These are phyloP conservation scores for Raffaelea deltoideospora DNA, from an alignment of 2,329 filamentous ascomycete genomes.

Conservation along the genomic window DNA sequence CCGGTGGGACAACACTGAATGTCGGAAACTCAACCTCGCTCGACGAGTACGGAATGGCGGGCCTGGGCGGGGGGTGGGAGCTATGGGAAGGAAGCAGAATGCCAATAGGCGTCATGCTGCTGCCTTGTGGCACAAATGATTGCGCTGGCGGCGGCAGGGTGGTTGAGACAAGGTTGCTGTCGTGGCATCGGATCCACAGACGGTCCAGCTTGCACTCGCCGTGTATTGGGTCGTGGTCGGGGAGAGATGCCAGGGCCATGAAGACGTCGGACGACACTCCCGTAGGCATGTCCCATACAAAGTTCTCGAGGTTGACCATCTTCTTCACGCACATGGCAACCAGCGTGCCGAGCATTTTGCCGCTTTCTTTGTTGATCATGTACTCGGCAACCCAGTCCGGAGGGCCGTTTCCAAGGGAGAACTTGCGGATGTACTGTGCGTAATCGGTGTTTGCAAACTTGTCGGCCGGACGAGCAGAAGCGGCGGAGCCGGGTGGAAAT, in stretches of 20 bases:
- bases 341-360: constrained; percentile 77
- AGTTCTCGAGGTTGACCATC: constrained; percentile 69
- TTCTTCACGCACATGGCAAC: constrained; percentile 65
- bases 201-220: constrained; percentile 52
- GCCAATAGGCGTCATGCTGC: neutral
- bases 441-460: constrained; percentile 44
- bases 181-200: constrained; percentile 72
- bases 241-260: constrained; percentile 59
- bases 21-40: constrained; percentile 61
- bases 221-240: constrained; percentile 41
- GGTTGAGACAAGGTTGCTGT: constrained; percentile 35
- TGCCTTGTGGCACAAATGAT: neutral
- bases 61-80: too few species aligned
- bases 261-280: constrained; percentile 70
- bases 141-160: neutral
- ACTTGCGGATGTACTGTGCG: constrained; percentile 65
- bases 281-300: constrained; percentile 82
- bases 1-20: constrained; percentile 59
- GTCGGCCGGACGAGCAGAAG: constrained; percentile 7
- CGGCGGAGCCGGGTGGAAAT: neutral
- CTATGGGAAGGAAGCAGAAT: neutral
- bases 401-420: constrained; percentile 72
- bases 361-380: constrained; percentile 65
- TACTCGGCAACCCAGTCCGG: constrained; percentile 68
- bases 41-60: constrained; percentile 32